These are phyloP conservation scores for Termitomyces eurrhizus DNA, from an alignment of 768 basidiomycete species.

Conservation along the genomic window DNA sequence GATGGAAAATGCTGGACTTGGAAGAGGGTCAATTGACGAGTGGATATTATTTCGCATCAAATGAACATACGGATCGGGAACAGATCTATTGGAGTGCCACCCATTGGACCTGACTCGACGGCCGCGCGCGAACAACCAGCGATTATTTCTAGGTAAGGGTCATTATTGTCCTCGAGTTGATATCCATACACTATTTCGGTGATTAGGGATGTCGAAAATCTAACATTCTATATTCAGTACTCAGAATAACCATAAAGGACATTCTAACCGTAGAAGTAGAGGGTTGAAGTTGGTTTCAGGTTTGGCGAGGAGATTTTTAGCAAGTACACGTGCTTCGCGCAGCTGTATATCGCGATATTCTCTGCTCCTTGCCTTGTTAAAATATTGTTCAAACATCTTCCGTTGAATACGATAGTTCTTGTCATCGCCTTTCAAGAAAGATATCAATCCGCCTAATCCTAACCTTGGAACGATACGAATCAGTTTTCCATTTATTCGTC, in stretches of 20 bases:
- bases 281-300: constrained; percentile 14
- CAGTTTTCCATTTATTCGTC: not conserved
- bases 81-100: constrained; percentile 19
- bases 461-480: not conserved
- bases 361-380: constrained; percentile 18
- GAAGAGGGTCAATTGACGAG: not conserved
- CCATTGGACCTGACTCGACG: constrained; percentile 15
- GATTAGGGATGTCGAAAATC: constrained; percentile 21
- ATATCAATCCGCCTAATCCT: not conserved
- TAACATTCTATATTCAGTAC: not conserved
- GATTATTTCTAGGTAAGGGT: constrained; percentile 17
- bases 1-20: constrained; percentile 17
- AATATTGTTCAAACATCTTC: constrained; percentile 16
- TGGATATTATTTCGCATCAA: not conserved
- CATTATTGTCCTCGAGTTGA: constrained; percentile 18
- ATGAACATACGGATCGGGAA: constrained; percentile 20
- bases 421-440: constrained; percentile 17
- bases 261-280: not conserved
- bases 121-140: constrained; percentile 12
- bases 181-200: constrained; percentile 22
- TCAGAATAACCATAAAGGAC: not conserved
- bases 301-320: constrained; percentile 22
- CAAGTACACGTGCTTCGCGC: constrained; percentile 26
- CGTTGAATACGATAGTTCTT: constrained; percentile 20
- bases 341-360: constrained; percentile 24